Evolutionary conservation across 2,329 filamentous ascomycete genomes (phyloP).

Genomic region (Westerdykella aurantiaca): DNA sequence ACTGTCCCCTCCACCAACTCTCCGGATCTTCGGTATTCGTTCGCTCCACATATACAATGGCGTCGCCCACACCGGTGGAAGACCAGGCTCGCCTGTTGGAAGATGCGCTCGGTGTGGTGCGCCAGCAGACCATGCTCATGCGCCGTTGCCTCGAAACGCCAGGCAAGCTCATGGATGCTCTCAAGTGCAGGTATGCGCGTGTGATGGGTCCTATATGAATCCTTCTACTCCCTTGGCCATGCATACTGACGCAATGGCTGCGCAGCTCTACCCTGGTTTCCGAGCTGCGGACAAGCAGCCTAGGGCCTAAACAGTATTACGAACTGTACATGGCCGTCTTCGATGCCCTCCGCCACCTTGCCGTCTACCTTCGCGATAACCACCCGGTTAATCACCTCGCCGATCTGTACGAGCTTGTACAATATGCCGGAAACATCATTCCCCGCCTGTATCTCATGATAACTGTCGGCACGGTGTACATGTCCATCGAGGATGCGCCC

Average conservation of each 20-base stretch:
- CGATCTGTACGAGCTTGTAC: slow-evolving; percentile 94
- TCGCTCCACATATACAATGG: slow-evolving; percentile 31
- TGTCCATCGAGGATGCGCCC: slow-evolving; percentile 95
- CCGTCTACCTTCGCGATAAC: slow-evolving; percentile 92
- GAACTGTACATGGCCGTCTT: slow-evolving; percentile 99
- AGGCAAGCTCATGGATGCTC: slow-evolving; percentile 97
- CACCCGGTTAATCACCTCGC: slow-evolving; percentile 97
- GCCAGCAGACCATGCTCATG: slow-evolving; percentile 96
- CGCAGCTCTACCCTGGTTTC: slow-evolving; percentile 91
- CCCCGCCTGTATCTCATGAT: slow-evolving; percentile 98
- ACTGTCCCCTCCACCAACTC: slow-evolving; percentile 19
- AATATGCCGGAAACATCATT: slow-evolving; percentile 97
- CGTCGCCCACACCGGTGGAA: slow-evolving; percentile 47
- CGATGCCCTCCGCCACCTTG: slow-evolving; percentile 92
- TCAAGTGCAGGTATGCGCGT: slow-evolving; percentile 90
- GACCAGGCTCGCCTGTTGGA: slow-evolving; percentile 82
- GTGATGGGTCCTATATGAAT: slow-evolving; percentile 6
- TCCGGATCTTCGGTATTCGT: slow-evolving; percentile 21
- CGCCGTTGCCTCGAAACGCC: slow-evolving; percentile 95
- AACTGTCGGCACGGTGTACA: slow-evolving; percentile 97
- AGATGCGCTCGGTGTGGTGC: slow-evolving; percentile 92
- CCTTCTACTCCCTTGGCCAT: neutral
- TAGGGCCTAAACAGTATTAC: slow-evolving; percentile 99
- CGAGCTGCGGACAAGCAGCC: slow-evolving; percentile 92
- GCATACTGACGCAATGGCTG: slow-evolving; percentile 8